Conservation (phyloP, 371 early-diverging fungal genomes). For the Gilbertella persicaria region DNA sequence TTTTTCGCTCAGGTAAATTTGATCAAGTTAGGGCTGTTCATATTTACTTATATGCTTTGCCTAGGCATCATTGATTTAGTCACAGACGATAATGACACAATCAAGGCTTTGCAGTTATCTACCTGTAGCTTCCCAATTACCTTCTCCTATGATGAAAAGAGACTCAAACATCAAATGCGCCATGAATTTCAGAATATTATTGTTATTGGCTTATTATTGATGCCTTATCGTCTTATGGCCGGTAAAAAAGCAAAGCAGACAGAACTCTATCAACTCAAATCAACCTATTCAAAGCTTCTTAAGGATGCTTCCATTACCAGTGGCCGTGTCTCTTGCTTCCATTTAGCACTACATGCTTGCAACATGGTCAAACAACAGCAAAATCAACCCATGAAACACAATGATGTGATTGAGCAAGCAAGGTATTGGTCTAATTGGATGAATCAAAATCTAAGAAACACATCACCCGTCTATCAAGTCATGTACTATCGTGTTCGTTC, state of each 20-base stretch:
- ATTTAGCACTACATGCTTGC: conserved; percentile 26
- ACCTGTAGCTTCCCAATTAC: conserved; percentile 48
- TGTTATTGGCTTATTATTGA: conserved; percentile 60
- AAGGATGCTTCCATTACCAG: conserved; percentile 28
- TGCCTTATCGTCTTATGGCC: conserved; percentile 64
- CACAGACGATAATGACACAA: conserved; percentile 17
- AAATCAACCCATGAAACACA: not conserved
- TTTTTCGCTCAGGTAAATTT: conserved; percentile 32
- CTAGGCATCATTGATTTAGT: conserved; percentile 27
- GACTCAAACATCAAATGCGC: conserved; percentile 60
- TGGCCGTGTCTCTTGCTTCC: conserved; percentile 21
- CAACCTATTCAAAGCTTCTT: conserved; percentile 33
- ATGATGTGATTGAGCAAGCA: conserved; percentile 14
- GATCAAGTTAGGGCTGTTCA: not conserved
- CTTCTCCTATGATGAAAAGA: conserved; percentile 61
- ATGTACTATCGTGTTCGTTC: conserved; percentile 32
- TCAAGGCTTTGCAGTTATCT: conserved; percentile 1
- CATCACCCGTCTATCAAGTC: conserved; percentile 29
- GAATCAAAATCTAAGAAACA: conserved; percentile 24
- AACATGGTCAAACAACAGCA: conserved; percentile 12
- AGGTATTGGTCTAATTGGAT: conserved; percentile 37
- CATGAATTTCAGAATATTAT: conserved; percentile 77
- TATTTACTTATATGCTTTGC: not conserved
- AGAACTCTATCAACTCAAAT: conserved; percentile 46
- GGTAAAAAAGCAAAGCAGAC: conserved; percentile 37